Conservation (phyloP, 2,329 filamentous ascomycete species). For the Mycogone perniciosa region DNA sequence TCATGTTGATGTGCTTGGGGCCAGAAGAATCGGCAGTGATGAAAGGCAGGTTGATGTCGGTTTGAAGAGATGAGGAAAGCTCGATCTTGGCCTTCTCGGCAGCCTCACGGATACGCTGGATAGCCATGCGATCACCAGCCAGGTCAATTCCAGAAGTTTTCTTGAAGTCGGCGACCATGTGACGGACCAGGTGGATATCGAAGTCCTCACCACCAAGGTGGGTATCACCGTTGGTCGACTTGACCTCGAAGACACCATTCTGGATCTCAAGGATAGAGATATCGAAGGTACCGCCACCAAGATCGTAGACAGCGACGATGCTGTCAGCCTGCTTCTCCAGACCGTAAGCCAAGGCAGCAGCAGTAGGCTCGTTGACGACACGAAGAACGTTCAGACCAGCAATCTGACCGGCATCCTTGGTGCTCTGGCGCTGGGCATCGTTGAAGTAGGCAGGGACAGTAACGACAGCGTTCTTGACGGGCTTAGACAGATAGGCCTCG, state of each 20-base stretch:
- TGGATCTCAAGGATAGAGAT: conserved; percentile 97
- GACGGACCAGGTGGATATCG: conserved; percentile 87
- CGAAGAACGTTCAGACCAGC: conserved; percentile 92
- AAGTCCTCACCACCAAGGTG: conserved; percentile 98
- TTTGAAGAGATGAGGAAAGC: conserved; percentile 88
- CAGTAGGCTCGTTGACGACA: conserved; percentile 97
- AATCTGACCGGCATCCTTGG: conserved; percentile 97
- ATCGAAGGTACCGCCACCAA: conserved; percentile 98
- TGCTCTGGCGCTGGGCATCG: conserved; percentile 94
- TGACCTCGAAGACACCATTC: conserved; percentile 97
- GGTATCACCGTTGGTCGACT: conserved; percentile 98
- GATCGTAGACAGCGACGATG: conserved; percentile 91
- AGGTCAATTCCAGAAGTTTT: conserved; percentile 89
- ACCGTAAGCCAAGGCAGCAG: conserved; percentile 91
- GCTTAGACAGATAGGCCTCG: conserved; percentile 84
- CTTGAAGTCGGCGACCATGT: conserved; percentile 95
- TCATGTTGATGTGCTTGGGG: conserved; percentile 96
- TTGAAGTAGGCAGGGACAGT: conserved; percentile 99
- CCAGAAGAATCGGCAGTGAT: conserved; percentile 94
- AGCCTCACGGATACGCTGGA: conserved; percentile 97
- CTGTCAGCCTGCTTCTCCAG: conserved; percentile 90
- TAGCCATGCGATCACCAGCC: conserved; percentile 90
- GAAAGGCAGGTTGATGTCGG: conserved; percentile 97
- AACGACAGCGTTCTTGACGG: conserved; percentile 91
- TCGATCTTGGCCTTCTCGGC: conserved; percentile 99